These are phyloP conservation scores for Gossypium raimondii DNA, from an alignment of 345 rosid genomes.

Conservation along the genomic window DNA sequence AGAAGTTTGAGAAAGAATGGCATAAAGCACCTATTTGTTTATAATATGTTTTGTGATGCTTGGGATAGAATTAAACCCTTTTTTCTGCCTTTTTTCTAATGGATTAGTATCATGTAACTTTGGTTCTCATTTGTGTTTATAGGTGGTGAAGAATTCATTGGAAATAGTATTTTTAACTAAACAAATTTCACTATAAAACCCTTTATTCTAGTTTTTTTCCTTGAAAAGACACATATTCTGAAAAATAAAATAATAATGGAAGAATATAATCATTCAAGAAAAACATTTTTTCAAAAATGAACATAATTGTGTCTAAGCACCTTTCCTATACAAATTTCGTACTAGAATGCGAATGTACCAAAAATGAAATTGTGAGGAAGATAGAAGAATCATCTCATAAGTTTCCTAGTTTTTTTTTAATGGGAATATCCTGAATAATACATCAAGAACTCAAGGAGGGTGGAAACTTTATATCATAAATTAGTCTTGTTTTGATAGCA, in stretches of 20 bases:
- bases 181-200: no score
- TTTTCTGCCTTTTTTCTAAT: no score
- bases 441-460: slow-evolving; percentile 15
- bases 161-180: no score
- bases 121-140: no score
- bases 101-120: no score
- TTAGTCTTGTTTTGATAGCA: slow-evolving; percentile 2
- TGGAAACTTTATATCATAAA: slow-evolving; percentile 5
- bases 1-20: no score
- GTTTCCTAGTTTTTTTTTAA: no score
- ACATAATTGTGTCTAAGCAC: neutral
- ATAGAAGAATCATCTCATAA: slow-evolving; percentile 1
- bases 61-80: no score
- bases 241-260: neutral
- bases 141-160: no score
- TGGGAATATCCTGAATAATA: slow-evolving; percentile 6
- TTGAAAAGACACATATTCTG: no score
- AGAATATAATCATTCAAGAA: neutral
- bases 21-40: neutral
- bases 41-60: no score
- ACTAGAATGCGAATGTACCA: neutral
- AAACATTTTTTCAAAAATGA: neutral
- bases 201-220: no score
- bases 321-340: neutral
- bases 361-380: neutral